Conservation (phyloP, 1,284 basidiomycete genomes). For the Lentinula novae-zelandiae region DNA sequence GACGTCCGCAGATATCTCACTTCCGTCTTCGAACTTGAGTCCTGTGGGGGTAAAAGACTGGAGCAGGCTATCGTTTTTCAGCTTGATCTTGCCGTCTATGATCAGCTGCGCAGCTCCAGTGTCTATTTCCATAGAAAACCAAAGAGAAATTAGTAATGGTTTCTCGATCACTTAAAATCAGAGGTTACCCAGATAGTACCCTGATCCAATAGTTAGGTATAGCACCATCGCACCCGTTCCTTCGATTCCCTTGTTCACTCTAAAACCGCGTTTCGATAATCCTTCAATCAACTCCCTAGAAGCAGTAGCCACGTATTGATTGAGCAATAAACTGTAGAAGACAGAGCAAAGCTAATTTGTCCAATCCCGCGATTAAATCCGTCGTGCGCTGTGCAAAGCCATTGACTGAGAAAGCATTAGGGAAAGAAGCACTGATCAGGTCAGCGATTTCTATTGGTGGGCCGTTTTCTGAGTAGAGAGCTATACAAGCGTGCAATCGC, state of each 20-base stretch:
- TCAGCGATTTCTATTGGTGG: conserved; percentile 44
- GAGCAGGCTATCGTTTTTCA: conserved; percentile 60
- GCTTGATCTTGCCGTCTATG: conserved; percentile 65
- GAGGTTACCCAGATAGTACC: conserved; percentile 40
- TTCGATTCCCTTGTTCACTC: conserved; percentile 7
- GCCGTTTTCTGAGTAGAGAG: conserved; percentile 36
- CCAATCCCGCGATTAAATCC: conserved; percentile 6
- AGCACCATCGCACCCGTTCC: neutral
- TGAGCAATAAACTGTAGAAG: neutral
- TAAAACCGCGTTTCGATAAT: conserved; percentile 9
- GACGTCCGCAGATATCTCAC: conserved; percentile 56
- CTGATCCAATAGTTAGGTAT: conserved; percentile 23
- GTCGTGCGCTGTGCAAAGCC: conserved; percentile 25
- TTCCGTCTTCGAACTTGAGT: conserved; percentile 60
- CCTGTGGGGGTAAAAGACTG: conserved; percentile 47
- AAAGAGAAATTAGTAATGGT: neutral
- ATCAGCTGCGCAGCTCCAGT: conserved; percentile 62
- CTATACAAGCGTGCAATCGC: conserved; percentile 11
- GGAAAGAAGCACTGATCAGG: conserved; percentile 43
- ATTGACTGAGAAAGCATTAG: conserved; percentile 26
- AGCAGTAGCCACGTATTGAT: neutral
- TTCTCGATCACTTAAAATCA: conserved; percentile 9
- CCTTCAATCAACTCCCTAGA: conserved; percentile 4
- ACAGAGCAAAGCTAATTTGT: conserved; percentile 8
- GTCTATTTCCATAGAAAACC: conserved; percentile 28